These are phyloP conservation scores for Didymella arachidicola DNA, from an alignment of 2,329 filamentous ascomycete genomes.

Conservation along the genomic window DNA sequence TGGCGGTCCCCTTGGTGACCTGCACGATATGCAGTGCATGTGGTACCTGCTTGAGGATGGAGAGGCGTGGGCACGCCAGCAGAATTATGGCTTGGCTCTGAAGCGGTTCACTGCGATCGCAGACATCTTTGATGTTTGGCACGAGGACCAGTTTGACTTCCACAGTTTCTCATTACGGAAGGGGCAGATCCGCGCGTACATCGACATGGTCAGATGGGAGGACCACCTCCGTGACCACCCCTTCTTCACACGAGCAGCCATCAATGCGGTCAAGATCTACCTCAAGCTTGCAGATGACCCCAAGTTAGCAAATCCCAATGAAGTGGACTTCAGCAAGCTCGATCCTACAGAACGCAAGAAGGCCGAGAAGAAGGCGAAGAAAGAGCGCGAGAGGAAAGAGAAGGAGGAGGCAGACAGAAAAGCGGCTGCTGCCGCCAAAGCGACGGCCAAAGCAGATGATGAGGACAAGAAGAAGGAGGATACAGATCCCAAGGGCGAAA, in stretches of 20 bases:
- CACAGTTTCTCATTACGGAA: conserved; percentile 97
- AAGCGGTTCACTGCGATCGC: conserved; percentile 90
- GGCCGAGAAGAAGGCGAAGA: conserved; percentile 87
- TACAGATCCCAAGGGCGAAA: conserved; percentile 82
- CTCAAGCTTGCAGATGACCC: conserved; percentile 79
- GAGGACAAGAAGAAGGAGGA: conserved; percentile 83
- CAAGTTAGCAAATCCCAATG: conserved; percentile 67
- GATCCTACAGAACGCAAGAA: conserved; percentile 78
- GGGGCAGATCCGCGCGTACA: conserved; percentile 91
- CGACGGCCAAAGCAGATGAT: conserved; percentile 66
- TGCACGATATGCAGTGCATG: conserved; percentile 97
- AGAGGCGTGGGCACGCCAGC: conserved; percentile 83
- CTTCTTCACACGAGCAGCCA: conserved; percentile 85
- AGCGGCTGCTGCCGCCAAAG: conserved; percentile 73
- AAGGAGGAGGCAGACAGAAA: conserved; percentile 80
- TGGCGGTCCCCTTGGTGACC: conserved; percentile 86
- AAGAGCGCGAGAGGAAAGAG: conserved; percentile 74
- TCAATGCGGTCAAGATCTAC: conserved; percentile 83
- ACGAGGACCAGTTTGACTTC: conserved; percentile 99
- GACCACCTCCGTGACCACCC: conserved; percentile 90
- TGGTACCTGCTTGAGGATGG: conserved; percentile 98
- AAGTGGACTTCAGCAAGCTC: conserved; percentile 61
- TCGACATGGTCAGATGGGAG: conserved; percentile 97
- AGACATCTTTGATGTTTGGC: conserved; percentile 96
- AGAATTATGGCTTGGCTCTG: conserved; percentile 82